These are phyloP conservation scores for Hibiscus syriacus DNA, from an alignment of 345 rosid species.

Conservation along the genomic window DNA sequence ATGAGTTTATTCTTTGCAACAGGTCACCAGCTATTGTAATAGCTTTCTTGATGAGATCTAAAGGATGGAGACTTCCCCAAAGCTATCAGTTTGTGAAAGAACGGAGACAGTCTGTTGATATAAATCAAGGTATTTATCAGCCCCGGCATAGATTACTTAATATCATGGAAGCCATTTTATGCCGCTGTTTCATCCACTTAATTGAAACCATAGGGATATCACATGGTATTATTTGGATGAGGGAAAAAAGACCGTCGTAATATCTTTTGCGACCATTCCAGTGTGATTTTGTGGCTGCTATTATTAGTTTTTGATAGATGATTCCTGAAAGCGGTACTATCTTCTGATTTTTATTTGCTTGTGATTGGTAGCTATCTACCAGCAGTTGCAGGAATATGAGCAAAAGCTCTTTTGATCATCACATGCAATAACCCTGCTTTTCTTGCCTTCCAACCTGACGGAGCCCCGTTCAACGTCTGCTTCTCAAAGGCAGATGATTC, in stretches of 20 bases:
- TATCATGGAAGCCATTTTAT: background rate
- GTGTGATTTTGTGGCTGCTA: background rate
- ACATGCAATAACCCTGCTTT: constrained; percentile 21
- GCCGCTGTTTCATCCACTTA: background rate
- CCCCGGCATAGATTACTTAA: background rate
- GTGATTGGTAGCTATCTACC: constrained; percentile 41
- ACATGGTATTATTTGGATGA: background rate
- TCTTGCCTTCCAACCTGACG: constrained; percentile 20
- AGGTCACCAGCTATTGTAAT: constrained; percentile 94
- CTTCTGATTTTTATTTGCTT: background rate
- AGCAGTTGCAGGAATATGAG: constrained; percentile 57
- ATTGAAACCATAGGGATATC: background rate
- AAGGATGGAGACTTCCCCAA: constrained; percentile 76
- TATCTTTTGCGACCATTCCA: background rate
- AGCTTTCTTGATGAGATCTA: constrained; percentile 87
- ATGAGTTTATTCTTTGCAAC: constrained; percentile 16
- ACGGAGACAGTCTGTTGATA: constrained; percentile 61
- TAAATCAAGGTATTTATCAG: constrained; percentile 45
- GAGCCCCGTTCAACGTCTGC: constrained; percentile 41
- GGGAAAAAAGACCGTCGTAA: background rate
- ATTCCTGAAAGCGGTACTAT: background rate
- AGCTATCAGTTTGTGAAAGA: constrained; percentile 92
- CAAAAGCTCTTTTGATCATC: constrained; percentile 33
- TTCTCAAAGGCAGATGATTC: too few species aligned
- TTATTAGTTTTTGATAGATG: background rate